Evolutionary conservation across 2,329 filamentous ascomycete genomes (phyloP), one percentile per base, ranked within the genome.

Genomic region (Colletotrichum liaoningense): DNA sequence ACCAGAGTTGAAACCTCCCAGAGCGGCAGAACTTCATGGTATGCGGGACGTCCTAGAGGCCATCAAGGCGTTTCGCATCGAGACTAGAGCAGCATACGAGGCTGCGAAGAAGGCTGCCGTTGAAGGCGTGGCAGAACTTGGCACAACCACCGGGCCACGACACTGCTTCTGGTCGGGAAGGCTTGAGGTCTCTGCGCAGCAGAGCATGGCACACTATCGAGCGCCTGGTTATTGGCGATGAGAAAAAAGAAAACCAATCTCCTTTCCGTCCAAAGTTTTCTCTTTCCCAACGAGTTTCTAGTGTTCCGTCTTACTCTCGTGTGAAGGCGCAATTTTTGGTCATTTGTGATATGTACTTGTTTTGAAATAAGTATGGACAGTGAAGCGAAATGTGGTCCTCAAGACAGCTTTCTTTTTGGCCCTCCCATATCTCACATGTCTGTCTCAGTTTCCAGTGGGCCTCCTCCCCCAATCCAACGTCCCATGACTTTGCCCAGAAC

Each of bases 11-110:
- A 68, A 65, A 4, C 56, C 75, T 26, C 85, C 85, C 0, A 73
- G 77, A 4, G 70, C 64, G 35, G 69, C 55, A 8, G 79, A 83
- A 7, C 72, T 87, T 19, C 67, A 75, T 38, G 77, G 72, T n/a
- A 87, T 87, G 86, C 76, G 74, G 49, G 85, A 88, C 73, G 86
- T 88, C 2, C 73, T 87, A 2, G 78, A 73, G 8, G 84, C 80
- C 5, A 76, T 88, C 56, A 86, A 84, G 74, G 76, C 63, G 46
- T 86, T 83, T 65, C 83, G 87, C 1, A 69, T 76, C 4, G 59
- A 75, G 22, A 82, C 82, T 1, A 81, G 79, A 60, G 78, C 76
- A n/a, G 79, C 75, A 42, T 81, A 81, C 54, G 58, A 67, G 24
- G 68, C 76, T 16, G 67, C 77, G 16, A 68, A 77, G 69, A 35